Base-by-base conservation (phyloP, 371 early-diverging fungal genomes). In the Mucor plumbeus region DNA sequence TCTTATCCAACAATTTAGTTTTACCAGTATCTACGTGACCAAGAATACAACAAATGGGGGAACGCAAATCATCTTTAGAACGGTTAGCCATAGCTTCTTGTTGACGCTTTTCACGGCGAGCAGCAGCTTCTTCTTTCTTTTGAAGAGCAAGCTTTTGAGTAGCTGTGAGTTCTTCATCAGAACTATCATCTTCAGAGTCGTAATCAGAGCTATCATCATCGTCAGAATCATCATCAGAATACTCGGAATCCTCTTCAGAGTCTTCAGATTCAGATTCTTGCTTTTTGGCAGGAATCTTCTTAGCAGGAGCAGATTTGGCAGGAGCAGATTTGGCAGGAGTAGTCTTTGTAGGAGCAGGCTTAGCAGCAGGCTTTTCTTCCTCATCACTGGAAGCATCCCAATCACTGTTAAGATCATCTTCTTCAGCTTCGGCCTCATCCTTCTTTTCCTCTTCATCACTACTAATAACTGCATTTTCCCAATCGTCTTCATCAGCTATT, bases 21-120 rank as follows among this genome's bases (percentile, higher is more conserved):
- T 97, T 97, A 63, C 99, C 99, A 17, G 99, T 99, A 83, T 99
- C 99, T 76, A 99, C 99, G 89, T 99, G 99, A 61, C 99, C 99
- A 59, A 99, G 85, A 86, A 99, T 99, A 88, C 96, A 96, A 87
- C 98, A 97, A 82, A 99, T 99, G 10, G 99, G 99, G 39, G 98
- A 98, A 68, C 99, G 96, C 69, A 98, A 83, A 72, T 97, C 86
- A 63, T 95, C 95, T 71, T 87, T 89, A 19, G 94, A 92, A 61
- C 95, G 88, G 13, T 92, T 91, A 11, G 92, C 95, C 87, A 94
- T 76, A 15, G 95, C 95, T 13, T 89, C 92, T 62, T 90, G 81
- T 65, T 86, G 79, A 50, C 95, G 87, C 68, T 91, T 88, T 64
- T 83, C 71, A 69, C 94, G 90, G 48, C 94, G 90, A 26, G 86